These are phyloP conservation scores for Vanrija sp. DNA, from an alignment of 1,284 basidiomycete species.

Conservation along the genomic window DNA sequence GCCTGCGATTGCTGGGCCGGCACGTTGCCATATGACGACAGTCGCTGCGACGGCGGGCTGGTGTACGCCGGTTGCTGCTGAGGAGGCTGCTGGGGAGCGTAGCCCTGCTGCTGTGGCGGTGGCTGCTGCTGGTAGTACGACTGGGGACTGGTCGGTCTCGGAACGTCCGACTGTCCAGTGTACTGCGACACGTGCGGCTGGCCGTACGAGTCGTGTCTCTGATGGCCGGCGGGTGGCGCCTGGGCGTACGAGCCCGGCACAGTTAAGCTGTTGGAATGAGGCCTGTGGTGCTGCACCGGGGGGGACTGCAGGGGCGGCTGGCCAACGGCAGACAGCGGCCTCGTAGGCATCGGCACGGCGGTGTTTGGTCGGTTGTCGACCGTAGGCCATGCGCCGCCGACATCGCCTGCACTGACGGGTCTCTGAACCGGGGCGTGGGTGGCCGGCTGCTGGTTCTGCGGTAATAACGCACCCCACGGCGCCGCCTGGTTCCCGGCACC, in stretches of 20 bases:
- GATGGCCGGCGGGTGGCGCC: too few relatives aligned
- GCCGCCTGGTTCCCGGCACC: constrained; percentile 15
- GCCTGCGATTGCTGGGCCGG: not conserved
- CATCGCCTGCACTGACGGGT: constrained; percentile 3
- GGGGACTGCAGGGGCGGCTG: not conserved
- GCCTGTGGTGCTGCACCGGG: constrained; percentile 1
- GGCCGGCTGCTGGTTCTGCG: constrained; percentile 21
- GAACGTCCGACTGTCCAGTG: not conserved
- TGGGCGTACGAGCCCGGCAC: not conserved
- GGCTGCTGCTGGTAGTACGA: not conserved
- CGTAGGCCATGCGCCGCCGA: too few relatives aligned
- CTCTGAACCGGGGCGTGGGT: not conserved
- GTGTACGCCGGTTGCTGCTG: constrained; percentile 1
- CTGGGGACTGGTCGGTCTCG: constrained; percentile 10
- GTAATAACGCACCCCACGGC: constrained; percentile 32
- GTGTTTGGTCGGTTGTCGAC: not conserved
- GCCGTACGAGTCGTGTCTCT: too few relatives aligned
- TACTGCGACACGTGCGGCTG: not conserved
- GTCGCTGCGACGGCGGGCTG: not conserved
- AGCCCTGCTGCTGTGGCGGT: not conserved
- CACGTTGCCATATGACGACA: not conserved
- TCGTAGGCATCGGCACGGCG: not conserved
- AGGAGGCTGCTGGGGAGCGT: not conserved
- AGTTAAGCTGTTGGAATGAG: constrained; percentile 1
- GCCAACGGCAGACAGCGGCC: not conserved